Evolutionary conservation across 495 filamentous ascomycete species (phyloP).

Genomic region (Lasiosphaeria miniovina): DNA sequence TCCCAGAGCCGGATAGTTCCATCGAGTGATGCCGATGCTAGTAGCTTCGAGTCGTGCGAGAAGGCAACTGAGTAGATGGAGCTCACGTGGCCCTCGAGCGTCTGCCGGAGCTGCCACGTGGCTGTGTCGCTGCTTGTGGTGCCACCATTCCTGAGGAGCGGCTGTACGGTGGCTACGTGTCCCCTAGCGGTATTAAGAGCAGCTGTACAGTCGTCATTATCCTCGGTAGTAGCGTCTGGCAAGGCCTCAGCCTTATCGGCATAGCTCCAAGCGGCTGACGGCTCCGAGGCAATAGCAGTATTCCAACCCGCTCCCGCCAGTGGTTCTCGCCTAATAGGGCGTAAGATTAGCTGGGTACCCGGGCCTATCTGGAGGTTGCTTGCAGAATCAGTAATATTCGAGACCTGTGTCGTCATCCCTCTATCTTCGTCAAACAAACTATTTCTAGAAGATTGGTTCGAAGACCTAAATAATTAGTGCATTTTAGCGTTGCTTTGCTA

Average conservation of each 20-base stretch:
- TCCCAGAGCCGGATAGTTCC: conserved; percentile 6
- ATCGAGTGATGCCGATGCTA: conserved; percentile 19
- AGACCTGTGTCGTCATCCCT: neutral
- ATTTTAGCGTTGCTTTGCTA: neutral
- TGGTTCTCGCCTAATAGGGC: neutral
- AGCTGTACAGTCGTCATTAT: neutral
- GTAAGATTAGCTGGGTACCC: neutral
- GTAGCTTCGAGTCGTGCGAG: conserved; percentile 31
- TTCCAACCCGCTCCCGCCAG: neutral
- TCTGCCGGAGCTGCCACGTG: conserved; percentile 3
- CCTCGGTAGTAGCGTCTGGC: neutral
- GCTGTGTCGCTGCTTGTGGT: neutral
- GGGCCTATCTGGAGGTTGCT: neutral
- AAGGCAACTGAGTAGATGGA: conserved; percentile 30
- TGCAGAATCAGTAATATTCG: neutral
- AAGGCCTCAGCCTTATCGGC: neutral
- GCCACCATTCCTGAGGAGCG: neutral
- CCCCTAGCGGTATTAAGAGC: neutral
- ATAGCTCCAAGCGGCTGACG: neutral
- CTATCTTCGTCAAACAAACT: neutral
- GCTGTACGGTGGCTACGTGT: neutral
- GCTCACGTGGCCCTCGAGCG: conserved; percentile 23
- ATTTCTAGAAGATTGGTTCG: neutral
- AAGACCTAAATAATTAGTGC: conserved; percentile 1
- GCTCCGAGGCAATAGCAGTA: neutral